Conservation (phyloP, 306 rosid genomes). For the Pyrus communis region DNA sequence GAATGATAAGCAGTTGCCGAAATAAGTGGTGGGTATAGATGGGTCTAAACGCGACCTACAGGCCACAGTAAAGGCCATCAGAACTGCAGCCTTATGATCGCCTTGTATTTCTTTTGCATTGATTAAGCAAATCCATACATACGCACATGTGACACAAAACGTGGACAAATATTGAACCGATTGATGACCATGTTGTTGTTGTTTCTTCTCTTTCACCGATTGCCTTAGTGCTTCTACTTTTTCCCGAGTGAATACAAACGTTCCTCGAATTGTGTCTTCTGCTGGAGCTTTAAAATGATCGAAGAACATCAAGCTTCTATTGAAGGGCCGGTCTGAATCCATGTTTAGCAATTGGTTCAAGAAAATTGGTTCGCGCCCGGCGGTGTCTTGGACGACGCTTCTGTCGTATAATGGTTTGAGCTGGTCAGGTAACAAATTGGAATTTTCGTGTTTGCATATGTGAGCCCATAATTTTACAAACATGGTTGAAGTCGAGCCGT, state of each 20-base stretch:
- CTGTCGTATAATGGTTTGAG: constrained; percentile 31
- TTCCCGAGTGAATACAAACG: constrained; percentile 10
- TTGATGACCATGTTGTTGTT: not conserved
- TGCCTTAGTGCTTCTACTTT: not conserved
- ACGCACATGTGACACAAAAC: constrained; percentile 11
- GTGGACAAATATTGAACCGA: constrained; percentile 16
- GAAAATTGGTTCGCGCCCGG: not conserved
- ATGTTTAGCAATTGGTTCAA: not conserved
- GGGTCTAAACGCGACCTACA: constrained; percentile 1
- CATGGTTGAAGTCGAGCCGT: constrained; percentile 35
- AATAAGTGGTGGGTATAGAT: not conserved
- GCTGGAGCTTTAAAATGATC: not conserved
- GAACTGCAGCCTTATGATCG: not conserved
- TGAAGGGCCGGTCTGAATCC: not conserved
- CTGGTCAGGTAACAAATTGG: not conserved
- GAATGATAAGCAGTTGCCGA: constrained; percentile 9
- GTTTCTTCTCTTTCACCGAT: not conserved
- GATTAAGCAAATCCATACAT: constrained; percentile 13
- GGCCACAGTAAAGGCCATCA: not conserved
- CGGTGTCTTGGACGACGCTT: constrained; percentile 10
- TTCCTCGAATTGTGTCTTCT: constrained; percentile 10
- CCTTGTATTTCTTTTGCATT: constrained; percentile 9
- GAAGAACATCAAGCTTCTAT: constrained; percentile 16
- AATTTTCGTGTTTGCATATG: constrained; percentile 9
- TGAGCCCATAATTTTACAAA: constrained; percentile 56